Percentiles rank a stretch among this genome's conserved stretches.
Evolutionary conservation across 1,139 yeast species (phyloP).

Genomic region (Lodderomyces margitis): DNA sequence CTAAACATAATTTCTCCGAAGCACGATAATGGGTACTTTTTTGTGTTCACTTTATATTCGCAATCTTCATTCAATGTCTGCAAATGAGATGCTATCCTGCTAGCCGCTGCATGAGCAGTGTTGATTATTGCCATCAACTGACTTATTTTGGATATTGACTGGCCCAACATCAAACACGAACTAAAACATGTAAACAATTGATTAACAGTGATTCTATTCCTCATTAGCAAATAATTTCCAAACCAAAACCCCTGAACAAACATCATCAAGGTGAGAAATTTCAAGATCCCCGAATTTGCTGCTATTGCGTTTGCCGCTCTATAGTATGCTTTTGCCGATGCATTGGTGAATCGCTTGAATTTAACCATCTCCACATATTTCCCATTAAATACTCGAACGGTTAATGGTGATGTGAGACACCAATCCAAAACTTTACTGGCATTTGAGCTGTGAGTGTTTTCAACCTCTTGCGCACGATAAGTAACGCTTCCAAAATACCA

Average conservation of each 20-base stretch:
- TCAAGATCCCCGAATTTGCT: constrained; percentile 57
- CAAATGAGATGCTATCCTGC: constrained; percentile 25
- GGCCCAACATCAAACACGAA: constrained; percentile 70
- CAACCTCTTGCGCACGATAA: constrained; percentile 48
- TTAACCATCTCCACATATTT: constrained; percentile 48
- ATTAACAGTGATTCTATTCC: constrained; percentile 50
- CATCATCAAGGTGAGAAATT: constrained; percentile 61
- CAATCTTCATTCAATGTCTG: constrained; percentile 1
- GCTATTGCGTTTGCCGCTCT: constrained; percentile 49
- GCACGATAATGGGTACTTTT: constrained; percentile 27
- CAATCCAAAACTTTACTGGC: constrained; percentile 69
- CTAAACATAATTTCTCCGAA: constrained; percentile 49
- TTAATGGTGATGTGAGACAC: constrained; percentile 58
- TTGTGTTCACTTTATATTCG: not conserved
- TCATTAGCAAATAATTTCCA: constrained; percentile 65
- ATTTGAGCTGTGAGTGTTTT: constrained; percentile 53
- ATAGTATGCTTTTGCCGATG: constrained; percentile 49
- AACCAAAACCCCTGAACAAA: constrained; percentile 93
- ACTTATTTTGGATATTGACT: constrained; percentile 51
- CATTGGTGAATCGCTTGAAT: constrained; percentile 37
- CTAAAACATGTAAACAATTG: constrained; percentile 80
- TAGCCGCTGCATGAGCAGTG: constrained; percentile 62
- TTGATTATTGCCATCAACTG: constrained; percentile 55
- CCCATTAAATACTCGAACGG: constrained; percentile 64
- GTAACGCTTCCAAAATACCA: constrained; percentile 52